These are phyloP conservation scores for Xylaria sp. DNA, from an alignment of 2,329 filamentous ascomycete species.

Conservation along the genomic window DNA sequence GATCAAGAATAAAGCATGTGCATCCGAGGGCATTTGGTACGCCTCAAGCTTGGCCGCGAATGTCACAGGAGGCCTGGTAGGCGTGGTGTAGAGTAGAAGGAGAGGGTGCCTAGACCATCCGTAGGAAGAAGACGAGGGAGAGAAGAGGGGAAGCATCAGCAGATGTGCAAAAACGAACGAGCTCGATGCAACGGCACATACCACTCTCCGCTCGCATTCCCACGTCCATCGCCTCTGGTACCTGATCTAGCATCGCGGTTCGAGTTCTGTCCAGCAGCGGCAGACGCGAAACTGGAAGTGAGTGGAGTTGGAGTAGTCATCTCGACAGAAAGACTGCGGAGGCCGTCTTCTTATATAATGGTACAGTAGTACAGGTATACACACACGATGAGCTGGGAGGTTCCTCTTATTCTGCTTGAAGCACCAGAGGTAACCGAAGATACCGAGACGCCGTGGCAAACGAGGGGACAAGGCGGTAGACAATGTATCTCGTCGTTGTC, in stretches of 20 bases:
- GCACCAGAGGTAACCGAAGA: constrained; percentile 27
- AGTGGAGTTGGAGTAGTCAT: constrained; percentile 78
- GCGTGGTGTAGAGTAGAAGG: neutral
- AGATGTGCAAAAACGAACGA: constrained; percentile 19
- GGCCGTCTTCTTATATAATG: constrained; percentile 17
- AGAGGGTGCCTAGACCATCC: neutral
- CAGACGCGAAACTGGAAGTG: constrained; percentile 81
- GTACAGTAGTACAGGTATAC: constrained; percentile 24
- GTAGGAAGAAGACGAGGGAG: neutral
- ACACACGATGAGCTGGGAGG: constrained; percentile 9
- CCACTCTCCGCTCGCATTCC: constrained; percentile 75
- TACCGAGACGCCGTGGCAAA: constrained; percentile 27
- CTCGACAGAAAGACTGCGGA: constrained; percentile 37
- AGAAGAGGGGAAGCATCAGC: neutral
- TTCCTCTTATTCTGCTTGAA: constrained; percentile 14
- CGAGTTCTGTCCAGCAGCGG: constrained; percentile 78
- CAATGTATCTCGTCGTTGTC: neutral
- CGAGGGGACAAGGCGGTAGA: constrained; percentile 10
- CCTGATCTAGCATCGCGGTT: constrained; percentile 69
- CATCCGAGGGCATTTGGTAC: neutral
- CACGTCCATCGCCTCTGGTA: constrained; percentile 67
- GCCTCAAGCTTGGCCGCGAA: neutral
- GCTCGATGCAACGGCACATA: constrained; percentile 58
- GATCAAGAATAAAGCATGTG: constrained; percentile 17
- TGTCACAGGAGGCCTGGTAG: neutral